Evolutionary conservation across 495 filamentous ascomycete genomes (phyloP).

Genomic region (Cudoniella acicularis): DNA sequence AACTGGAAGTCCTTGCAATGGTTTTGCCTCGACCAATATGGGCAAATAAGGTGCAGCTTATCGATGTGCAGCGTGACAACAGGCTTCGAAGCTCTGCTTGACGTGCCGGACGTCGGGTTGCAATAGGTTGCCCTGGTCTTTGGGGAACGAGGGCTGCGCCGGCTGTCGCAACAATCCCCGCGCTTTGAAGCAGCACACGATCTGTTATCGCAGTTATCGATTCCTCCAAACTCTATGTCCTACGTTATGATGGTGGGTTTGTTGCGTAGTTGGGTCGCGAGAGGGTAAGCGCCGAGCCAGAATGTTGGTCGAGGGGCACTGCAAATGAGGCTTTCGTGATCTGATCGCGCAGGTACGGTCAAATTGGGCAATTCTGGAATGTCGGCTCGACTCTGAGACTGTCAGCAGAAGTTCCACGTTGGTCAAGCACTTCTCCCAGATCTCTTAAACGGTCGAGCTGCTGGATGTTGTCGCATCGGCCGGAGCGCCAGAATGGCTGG

Average conservation of each 20-base stretch:
- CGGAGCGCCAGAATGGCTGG: too few species aligned
- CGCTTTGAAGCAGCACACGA: not conserved
- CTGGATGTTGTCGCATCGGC: not conserved
- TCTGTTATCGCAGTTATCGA: not conserved
- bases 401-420: too few species aligned
- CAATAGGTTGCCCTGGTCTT: not conserved
- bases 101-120: not conserved
- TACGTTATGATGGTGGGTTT: not conserved
- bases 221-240: not conserved
- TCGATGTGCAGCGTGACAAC: not conserved
- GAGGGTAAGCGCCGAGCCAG: not conserved
- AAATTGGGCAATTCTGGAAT: not conserved
- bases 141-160: not conserved
- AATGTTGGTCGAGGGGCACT: not conserved
- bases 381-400: not conserved
- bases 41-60: not conserved
- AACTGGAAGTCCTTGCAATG: not conserved
- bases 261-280: not conserved
- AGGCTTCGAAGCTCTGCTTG: not conserved
- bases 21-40: not conserved
- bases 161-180: not conserved
- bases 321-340: not conserved
- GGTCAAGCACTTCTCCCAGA: too few species aligned
- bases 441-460: not conserved
- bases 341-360: not conserved